These are phyloP conservation scores for Abelmoschus esculentus DNA, from an alignment of 345 rosid genomes.

Conservation along the genomic window DNA sequence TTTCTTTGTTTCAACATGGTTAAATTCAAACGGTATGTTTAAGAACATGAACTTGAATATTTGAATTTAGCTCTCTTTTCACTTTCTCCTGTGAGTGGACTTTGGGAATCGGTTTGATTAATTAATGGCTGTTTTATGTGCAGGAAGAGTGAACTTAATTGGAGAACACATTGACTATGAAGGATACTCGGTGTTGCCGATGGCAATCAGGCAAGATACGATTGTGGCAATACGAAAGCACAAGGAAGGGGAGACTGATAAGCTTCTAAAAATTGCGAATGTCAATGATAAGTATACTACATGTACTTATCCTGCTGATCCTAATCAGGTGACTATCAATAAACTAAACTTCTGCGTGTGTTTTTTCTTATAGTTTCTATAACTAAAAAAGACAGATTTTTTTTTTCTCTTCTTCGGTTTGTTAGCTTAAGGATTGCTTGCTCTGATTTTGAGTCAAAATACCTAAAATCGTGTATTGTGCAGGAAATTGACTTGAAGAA, in stretches of 20 bases:
- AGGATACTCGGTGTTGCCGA: constrained; percentile 94
- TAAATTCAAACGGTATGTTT: no score
- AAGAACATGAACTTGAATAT: no score
- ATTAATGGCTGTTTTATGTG: background rate
- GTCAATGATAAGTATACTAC: constrained; percentile 58
- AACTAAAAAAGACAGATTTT: no score
- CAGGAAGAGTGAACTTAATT: constrained; percentile 95
- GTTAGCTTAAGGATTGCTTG: no score
- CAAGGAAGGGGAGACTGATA: constrained; percentile 34
- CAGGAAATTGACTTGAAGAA: constrained; percentile 88
- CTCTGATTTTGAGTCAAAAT: background rate
- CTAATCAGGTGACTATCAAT: constrained; percentile 27
- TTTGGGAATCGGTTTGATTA: background rate
- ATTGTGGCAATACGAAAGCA: constrained; percentile 66
- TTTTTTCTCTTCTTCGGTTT: no score
- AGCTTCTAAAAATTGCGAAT: constrained; percentile 60
- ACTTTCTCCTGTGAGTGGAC: no score
- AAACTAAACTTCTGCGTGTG: no score
- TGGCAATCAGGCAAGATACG: constrained; percentile 95
- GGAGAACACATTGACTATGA: constrained; percentile 98
- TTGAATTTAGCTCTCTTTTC: no score
- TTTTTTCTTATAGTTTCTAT: no score
- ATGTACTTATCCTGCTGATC: constrained; percentile 80
- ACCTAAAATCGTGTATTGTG: background rate
- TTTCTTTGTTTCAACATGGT: no score